A percentile compares a stretch with the other conserved stretches of the same genome.
phyloP scores from a whole-genome alignment of 2,329 filamentous ascomycete species.

The Fusarium devonianum region DNA sequence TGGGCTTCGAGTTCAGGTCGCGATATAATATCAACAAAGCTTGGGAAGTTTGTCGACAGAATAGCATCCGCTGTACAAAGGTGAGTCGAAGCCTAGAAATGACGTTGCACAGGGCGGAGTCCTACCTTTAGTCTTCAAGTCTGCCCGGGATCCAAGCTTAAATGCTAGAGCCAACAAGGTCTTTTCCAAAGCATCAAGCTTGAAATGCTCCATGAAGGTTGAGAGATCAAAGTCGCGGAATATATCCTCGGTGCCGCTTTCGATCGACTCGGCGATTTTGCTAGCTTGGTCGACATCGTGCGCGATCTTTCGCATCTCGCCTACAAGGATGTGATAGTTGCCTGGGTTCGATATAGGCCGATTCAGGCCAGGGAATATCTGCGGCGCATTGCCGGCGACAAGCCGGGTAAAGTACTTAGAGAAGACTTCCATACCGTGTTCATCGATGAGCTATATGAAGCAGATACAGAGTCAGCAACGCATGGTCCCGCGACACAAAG shows the following conservation, averaged over 20 bases:
- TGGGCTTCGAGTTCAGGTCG: slow-evolving; percentile 68
- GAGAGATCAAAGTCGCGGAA: slow-evolving; percentile 97
- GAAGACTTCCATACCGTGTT: slow-evolving; percentile 99
- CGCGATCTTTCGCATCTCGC: slow-evolving; percentile 86
- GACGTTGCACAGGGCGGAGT: slow-evolving; percentile 16
- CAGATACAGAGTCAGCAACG: slow-evolving; percentile 29
- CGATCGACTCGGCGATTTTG: slow-evolving; percentile 93
- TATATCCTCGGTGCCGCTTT: slow-evolving; percentile 87
- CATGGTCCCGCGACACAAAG: neutral
- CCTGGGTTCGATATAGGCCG: slow-evolving; percentile 77
- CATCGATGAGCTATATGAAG: slow-evolving; percentile 79
- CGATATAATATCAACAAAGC: slow-evolving; percentile 80
- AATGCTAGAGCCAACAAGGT: slow-evolving; percentile 88
- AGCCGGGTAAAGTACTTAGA: slow-evolving; percentile 94
- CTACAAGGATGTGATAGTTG: slow-evolving; percentile 82
- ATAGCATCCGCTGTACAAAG: slow-evolving; percentile 79
- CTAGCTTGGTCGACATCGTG: slow-evolving; percentile 82
- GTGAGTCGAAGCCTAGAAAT: slow-evolving; percentile 55
- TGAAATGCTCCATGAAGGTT: slow-evolving; percentile 95
- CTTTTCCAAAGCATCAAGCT: slow-evolving; percentile 87
- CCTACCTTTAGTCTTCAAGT: slow-evolving; percentile 89
- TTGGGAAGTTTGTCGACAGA: slow-evolving; percentile 77
- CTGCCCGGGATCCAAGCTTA: slow-evolving; percentile 79
- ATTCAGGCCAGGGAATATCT: slow-evolving; percentile 85
- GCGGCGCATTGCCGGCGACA: slow-evolving; percentile 86